phyloP scores from a whole-genome alignment of 805 yeast genomes.

The Candida xyloterini region DNA sequence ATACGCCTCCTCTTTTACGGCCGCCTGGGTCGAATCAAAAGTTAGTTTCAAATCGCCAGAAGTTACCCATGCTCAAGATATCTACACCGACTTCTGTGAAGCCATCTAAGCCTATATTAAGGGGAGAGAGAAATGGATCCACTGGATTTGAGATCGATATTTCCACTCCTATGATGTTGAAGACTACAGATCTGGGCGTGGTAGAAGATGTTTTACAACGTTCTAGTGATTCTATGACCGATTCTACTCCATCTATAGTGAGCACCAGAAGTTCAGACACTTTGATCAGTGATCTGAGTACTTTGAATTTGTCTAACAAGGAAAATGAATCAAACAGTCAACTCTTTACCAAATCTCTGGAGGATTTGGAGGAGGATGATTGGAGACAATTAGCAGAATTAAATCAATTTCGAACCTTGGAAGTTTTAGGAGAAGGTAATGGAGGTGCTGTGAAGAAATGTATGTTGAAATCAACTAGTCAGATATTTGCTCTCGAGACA shows the following conservation, averaged over 20 bases:
- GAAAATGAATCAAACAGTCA: background rate
- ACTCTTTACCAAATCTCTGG: conserved; percentile 7
- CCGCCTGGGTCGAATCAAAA: conserved; percentile 44
- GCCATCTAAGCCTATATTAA: background rate
- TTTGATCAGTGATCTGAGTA: conserved; percentile 8
- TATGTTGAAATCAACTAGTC: conserved; percentile 49
- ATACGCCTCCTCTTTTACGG: conserved; percentile 42
- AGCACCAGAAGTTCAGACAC: conserved; percentile 10
- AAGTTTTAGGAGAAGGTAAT: conserved; percentile 86
- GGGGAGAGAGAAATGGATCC: background rate
- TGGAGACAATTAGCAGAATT: conserved; percentile 65
- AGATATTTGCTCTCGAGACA: conserved; percentile 77
- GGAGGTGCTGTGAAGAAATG: conserved; percentile 91
- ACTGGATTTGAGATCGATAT: background rate
- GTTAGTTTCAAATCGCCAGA: conserved; percentile 23
- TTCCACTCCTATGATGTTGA: conserved; percentile 9
- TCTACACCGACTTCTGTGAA: conserved; percentile 13
- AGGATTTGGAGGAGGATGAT: conserved; percentile 62
- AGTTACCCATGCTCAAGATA: conserved; percentile 26
- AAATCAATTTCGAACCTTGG: conserved; percentile 64
- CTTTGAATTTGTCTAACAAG: conserved; percentile 5
- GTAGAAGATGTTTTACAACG: background rate
- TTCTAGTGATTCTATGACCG: conserved; percentile 10
- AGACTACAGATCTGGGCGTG: background rate
- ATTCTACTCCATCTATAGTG: conserved; percentile 7